Conservation (phyloP, 192 early-diverging fungal genomes). For the Dispira parvispora region DNA sequence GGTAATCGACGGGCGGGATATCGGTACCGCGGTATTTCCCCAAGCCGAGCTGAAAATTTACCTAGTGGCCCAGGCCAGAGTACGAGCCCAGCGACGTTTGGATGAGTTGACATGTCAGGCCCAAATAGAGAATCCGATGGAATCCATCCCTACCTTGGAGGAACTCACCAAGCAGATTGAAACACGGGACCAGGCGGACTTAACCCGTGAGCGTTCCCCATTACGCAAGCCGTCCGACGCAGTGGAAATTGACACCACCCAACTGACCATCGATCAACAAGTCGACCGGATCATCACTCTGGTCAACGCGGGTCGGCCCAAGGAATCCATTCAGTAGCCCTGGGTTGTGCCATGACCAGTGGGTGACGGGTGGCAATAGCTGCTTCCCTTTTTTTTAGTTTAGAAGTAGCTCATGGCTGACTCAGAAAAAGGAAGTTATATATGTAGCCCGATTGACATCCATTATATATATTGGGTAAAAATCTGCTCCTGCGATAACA, state of each 20-base stretch:
- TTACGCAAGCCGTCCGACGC: conserved; percentile 54
- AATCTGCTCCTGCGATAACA: no score
- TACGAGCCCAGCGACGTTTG: conserved; percentile 50
- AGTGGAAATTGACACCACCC: conserved; percentile 53
- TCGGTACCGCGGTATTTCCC: conserved; percentile 58
- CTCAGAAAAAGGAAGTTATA: no score
- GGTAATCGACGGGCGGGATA: conserved; percentile 76
- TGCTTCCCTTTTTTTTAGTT: no score
- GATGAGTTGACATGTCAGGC: conserved; percentile 32
- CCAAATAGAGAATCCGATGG: conserved; percentile 5
- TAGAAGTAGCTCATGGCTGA: no score
- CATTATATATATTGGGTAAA: no score
- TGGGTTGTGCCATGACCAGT: no score
- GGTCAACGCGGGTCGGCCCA: no score
- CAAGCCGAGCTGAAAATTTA: conserved; percentile 64
- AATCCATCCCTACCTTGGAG: conserved; percentile 9
- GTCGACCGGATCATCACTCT: conserved; percentile 35
- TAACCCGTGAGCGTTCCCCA: conserved; percentile 43
- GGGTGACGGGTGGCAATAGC: no score
- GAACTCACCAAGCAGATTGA: conserved; percentile 44
- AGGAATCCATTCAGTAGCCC: no score
- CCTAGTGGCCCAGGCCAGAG: conserved; percentile 40
- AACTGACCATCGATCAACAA: conserved; percentile 45
- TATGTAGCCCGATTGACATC: no score
- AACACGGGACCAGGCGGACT: conserved; percentile 47